Conservation (phyloP, 495 filamentous ascomycete genomes). For the Aspergillus sparsus region DNA sequence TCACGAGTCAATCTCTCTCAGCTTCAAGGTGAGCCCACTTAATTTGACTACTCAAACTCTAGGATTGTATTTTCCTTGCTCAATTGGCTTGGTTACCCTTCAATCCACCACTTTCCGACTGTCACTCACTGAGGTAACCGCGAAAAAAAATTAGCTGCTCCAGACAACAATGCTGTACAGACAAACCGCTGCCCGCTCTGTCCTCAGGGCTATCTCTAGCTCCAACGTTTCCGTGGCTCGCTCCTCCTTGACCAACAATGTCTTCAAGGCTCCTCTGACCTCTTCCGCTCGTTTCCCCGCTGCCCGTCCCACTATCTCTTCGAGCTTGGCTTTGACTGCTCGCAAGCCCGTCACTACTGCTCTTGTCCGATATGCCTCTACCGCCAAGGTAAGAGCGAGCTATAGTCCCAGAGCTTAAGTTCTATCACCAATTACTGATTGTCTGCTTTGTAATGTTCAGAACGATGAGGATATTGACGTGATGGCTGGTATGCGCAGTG, state of each 20-base stretch:
- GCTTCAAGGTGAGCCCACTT: conserved; percentile 38
- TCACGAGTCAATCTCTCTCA: conserved; percentile 36
- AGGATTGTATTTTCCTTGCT: conserved; percentile 22
- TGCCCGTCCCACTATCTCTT: conserved; percentile 35
- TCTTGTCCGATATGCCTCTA: conserved; percentile 50
- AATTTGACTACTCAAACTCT: conserved; percentile 35
- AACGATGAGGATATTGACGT: conserved; percentile 58
- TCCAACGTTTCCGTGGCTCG: conserved; percentile 51
- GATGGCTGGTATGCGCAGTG: conserved; percentile 65
- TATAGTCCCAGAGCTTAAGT: not conserved
- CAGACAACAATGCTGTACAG: conserved; percentile 51
- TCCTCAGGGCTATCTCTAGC: conserved; percentile 49
- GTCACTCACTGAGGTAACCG: conserved; percentile 33
- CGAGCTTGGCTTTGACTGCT: conserved; percentile 46
- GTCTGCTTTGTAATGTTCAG: conserved; percentile 18
- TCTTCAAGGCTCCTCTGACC: conserved; percentile 51
- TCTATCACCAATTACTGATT: conserved; percentile 32
- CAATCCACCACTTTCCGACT: conserved; percentile 40
- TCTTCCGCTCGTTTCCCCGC: conserved; percentile 41
- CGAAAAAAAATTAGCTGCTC: conserved; percentile 40
- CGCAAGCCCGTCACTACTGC: conserved; percentile 55
- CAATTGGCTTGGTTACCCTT: conserved; percentile 43
- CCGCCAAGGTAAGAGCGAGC: conserved; percentile 35
- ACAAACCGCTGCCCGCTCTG: conserved; percentile 48
- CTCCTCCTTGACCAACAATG: conserved; percentile 41